phyloP scores from a whole-genome alignment of 495 filamentous ascomycete species.

The Hyphodiscus hymeniophilus region DNA sequence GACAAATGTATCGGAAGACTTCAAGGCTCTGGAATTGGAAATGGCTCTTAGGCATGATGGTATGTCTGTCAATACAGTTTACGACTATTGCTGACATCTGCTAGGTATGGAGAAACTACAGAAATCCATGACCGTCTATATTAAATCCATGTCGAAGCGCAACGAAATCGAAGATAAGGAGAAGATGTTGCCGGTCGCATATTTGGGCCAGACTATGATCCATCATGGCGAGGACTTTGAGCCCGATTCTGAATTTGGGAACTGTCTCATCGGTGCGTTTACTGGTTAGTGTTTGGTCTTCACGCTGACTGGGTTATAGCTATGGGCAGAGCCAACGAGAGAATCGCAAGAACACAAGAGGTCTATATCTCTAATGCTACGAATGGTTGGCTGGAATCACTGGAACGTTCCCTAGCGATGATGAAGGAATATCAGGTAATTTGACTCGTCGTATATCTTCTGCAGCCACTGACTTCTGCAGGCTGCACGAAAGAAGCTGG shows the following conservation, averaged over 20 bases:
- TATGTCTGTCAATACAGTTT: conserved; percentile 29
- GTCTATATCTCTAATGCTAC: conserved; percentile 74
- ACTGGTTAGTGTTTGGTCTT: neutral
- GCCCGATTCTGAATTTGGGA: conserved; percentile 83
- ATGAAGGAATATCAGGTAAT: conserved; percentile 95
- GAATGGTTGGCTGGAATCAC: conserved; percentile 80
- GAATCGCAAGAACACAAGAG: conserved; percentile 81
- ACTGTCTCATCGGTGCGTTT: conserved; percentile 69
- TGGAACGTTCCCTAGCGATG: conserved; percentile 83
- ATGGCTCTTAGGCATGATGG: conserved; percentile 90
- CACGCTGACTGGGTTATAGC: conserved; percentile 32
- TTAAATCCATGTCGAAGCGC: conserved; percentile 86
- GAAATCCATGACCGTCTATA: conserved; percentile 76
- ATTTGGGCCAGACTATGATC: conserved; percentile 83
- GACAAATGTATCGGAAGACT: conserved; percentile 83
- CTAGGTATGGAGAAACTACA: conserved; percentile 89
- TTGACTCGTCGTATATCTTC: neutral
- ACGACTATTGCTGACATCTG: conserved; percentile 7
- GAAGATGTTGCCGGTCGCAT: conserved; percentile 64
- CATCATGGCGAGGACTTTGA: conserved; percentile 92
- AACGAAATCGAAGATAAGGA: conserved; percentile 78
- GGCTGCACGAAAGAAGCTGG: conserved; percentile 89
- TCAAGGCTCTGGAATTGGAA: conserved; percentile 86
- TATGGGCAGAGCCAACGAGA: conserved; percentile 81
- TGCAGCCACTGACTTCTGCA: conserved; percentile 26